Evolutionary conservation across 495 filamentous ascomycete species (phyloP), one percentile per base, ranked within the genome.

Genomic region (Evernia prunastri): DNA sequence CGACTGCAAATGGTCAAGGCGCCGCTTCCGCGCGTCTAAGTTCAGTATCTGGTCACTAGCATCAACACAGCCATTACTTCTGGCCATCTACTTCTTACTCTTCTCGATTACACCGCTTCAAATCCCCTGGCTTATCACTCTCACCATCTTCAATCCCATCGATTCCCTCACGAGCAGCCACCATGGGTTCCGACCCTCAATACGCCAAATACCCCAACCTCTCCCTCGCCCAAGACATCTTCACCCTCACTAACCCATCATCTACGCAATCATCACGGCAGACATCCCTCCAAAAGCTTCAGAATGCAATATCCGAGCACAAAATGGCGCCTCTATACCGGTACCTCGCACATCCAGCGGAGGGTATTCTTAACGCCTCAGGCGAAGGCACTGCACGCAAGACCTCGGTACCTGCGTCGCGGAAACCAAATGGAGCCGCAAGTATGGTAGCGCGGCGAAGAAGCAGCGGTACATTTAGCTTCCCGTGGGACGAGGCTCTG

Each of bases 281-380:
- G 76, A 75, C 84, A 15, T 87, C 91, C 31, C 78, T 91, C 72
- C 89, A 92, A 77, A 85, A 85, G 68, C 82, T 98, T 60, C 91
- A 96, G 82, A 87, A 96, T 86, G 95, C 86, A 69, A 96, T 98
- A 78, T 79, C 76, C 63, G 90, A 96, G 75, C 81, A 94, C 71
- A 95, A 96, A 79, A 97, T 97, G 91, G 94, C 95, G 43, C 93
- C 94, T 20, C 85, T 97, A 36, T 98, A 98, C 77, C 87, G 91
- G 68, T 90, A 96, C 72, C 86, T 98, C 35, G 95, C 95, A 47
- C 94, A 97, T 74, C 94, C 94, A 17, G 79, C 81, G n/a, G 91
- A 96, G 63, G 94, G 94, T 61, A 87, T 96, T 69, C 78, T 98
- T 70, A 96, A 96, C 72, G 75, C 78, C 58, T 78, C 81, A 23